phyloP scores from a whole-genome alignment of 2,329 filamentous ascomycete genomes.

The Penicillium frequentans region DNA sequence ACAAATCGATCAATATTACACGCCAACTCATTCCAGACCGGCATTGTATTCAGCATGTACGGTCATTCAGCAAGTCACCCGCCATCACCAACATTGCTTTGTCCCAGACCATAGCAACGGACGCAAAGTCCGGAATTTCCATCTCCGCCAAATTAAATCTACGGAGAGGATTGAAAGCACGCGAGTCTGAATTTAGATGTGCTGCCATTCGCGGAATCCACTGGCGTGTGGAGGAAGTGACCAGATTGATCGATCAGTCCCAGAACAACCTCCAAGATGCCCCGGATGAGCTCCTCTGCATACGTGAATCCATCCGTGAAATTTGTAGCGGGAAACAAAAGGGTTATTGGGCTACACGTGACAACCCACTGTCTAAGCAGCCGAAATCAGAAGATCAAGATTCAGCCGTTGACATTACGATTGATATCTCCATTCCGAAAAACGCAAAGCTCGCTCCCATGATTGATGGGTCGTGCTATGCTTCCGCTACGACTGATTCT shows the following conservation, averaged over 20 bases:
- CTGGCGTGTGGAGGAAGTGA: conserved; percentile 17
- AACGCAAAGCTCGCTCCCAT: background rate
- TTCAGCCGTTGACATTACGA: conserved; percentile 4
- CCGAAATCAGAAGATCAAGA: conserved; percentile 2
- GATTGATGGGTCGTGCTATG: conserved; percentile 2
- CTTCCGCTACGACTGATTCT: background rate
- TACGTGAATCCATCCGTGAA: conserved; percentile 1
- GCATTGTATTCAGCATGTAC: conserved; percentile 8
- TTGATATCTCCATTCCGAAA: conserved; percentile 6
- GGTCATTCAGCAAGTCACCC: conserved; percentile 7
- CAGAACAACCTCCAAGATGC: background rate
- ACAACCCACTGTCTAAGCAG: conserved; percentile 3
- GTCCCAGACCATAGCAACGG: conserved; percentile 1
- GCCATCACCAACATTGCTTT: conserved; percentile 8
- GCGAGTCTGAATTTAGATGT: conserved; percentile 12
- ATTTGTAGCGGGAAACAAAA: conserved; percentile 7
- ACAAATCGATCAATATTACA: conserved; percentile 3
- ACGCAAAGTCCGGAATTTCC: background rate
- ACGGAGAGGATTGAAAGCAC: conserved; percentile 20
- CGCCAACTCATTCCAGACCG: conserved; percentile 7
- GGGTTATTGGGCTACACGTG: conserved; percentile 12
- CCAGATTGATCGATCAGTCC: conserved; percentile 3
- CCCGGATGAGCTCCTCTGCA: background rate
- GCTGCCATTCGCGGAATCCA: conserved; percentile 8
- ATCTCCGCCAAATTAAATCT: conserved; percentile 23